These are phyloP conservation scores for Dothideomycetidae sp. DNA, from an alignment of 2,329 filamentous ascomycete genomes.

Conservation along the genomic window DNA sequence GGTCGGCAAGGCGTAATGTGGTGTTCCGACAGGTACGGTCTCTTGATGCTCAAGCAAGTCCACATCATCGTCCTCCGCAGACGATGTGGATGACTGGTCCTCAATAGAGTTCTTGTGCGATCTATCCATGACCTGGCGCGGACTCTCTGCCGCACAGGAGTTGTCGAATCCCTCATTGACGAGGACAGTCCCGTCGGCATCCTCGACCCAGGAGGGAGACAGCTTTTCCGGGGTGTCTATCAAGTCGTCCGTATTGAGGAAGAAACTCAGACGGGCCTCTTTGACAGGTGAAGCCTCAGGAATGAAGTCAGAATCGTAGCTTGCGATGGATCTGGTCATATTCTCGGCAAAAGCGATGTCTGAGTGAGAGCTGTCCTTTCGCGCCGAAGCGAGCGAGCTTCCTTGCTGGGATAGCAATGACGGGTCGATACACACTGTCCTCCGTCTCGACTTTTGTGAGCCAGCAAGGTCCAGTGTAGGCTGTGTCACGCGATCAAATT, in stretches of 20 bases:
- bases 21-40: slow-evolving; percentile 10
- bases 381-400: not conserved
- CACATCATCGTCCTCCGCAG: slow-evolving; percentile 3
- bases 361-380: slow-evolving; percentile 5
- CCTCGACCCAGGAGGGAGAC: not conserved
- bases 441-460: no score
- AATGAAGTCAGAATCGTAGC: not conserved
- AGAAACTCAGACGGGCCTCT: slow-evolving; percentile 6
- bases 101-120: not conserved
- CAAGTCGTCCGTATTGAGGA: slow-evolving; percentile 6
- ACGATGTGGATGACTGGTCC: not conserved
- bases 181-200: slow-evolving; percentile 7
- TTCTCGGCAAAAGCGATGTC: not conserved
- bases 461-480: not conserved
- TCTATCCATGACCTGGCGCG: no score
- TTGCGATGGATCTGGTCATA: slow-evolving; percentile 1
- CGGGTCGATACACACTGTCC: slow-evolving; percentile 9
- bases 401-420: slow-evolving; percentile 1
- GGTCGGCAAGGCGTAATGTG: slow-evolving; percentile 21
- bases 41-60: slow-evolving; percentile 3
- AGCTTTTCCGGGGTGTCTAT: not conserved
- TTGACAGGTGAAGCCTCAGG: not conserved
- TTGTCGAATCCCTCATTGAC: not conserved
- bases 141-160: not conserved
- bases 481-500: slow-evolving; percentile 7